Conservation (phyloP, 352 stramenopile species). For the Globisporangium polare region DNA sequence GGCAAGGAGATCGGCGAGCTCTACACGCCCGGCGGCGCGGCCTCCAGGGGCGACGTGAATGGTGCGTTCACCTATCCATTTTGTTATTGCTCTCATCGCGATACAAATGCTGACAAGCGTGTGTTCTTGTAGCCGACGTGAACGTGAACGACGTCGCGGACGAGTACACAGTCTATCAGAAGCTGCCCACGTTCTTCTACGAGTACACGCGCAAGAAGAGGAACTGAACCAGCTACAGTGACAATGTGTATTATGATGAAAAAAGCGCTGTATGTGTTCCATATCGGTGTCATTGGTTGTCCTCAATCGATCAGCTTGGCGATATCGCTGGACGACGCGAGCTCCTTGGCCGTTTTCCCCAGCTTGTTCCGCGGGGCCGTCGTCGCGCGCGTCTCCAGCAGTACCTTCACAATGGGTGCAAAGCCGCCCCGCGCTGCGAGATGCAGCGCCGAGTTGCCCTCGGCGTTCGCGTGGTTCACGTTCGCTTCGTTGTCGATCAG, state of each 20-base stretch:
- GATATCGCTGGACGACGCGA: conserved; percentile 58
- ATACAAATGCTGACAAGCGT: background rate
- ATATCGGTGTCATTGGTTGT: background rate
- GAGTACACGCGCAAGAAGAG: conserved; percentile 80
- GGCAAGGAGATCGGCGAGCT: conserved; percentile 81
- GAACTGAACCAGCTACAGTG: conserved; percentile 6
- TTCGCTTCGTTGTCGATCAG: conserved; percentile 81
- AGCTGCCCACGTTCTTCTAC: conserved; percentile 86
- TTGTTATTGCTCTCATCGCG: background rate
- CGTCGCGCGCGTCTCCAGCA: conserved; percentile 57
- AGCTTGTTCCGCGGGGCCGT: conserved; percentile 60
- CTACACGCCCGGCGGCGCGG: conserved; percentile 47
- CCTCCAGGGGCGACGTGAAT: conserved; percentile 20
- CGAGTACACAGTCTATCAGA: conserved; percentile 84
- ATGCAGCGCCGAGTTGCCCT: conserved; percentile 85
- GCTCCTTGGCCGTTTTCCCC: conserved; percentile 71
- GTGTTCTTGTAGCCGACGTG: conserved; percentile 24
- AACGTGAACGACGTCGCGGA: conserved; percentile 71
- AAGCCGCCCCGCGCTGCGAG: conserved; percentile 81
- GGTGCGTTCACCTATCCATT: conserved; percentile 14
- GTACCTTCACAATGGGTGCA: conserved; percentile 53
- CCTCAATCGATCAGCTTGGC: conserved; percentile 49
- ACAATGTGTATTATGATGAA: background rate
- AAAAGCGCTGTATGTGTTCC: background rate
- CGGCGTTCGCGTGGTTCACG: conserved; percentile 50